These are phyloP conservation scores for Fusarium vanettenii DNA, from an alignment of 2,329 filamentous ascomycete species.

Conservation along the genomic window DNA sequence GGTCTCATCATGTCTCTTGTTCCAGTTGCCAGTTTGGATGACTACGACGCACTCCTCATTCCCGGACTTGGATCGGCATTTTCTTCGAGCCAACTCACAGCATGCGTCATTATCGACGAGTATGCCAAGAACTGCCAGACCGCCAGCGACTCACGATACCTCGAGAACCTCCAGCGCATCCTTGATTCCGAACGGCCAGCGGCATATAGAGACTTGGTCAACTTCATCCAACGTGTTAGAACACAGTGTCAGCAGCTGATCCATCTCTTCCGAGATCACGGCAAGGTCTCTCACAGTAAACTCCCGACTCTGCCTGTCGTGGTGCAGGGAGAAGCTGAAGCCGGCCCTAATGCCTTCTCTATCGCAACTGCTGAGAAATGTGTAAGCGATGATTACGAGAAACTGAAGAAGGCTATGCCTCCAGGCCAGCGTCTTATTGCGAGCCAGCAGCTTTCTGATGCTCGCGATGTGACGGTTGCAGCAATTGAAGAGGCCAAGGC, in stretches of 20 bases:
- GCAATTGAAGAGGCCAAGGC: conserved; percentile 84
- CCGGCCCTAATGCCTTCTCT: conserved; percentile 92
- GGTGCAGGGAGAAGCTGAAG: conserved; percentile 92
- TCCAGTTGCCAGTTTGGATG: conserved; percentile 70
- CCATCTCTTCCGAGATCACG: conserved; percentile 91
- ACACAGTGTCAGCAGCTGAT: conserved; percentile 92
- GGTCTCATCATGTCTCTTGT: conserved; percentile 85
- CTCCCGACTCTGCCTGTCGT: conserved; percentile 88
- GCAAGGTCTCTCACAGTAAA: conserved; percentile 79
- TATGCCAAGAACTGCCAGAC: conserved; percentile 73
- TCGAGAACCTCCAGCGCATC: conserved; percentile 75
- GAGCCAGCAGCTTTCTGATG: conserved; percentile 81
- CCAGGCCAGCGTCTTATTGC: conserved; percentile 89
- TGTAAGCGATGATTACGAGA: conserved; percentile 85
- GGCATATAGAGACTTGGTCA: conserved; percentile 90
- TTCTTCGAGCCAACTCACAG: conserved; percentile 87
- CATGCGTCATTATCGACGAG: conserved; percentile 88
- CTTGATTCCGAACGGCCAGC: conserved; percentile 84
- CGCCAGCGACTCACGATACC: conserved; percentile 64
- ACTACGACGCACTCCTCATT: conserved; percentile 73
- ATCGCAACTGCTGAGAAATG: conserved; percentile 89
- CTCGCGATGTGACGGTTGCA: conserved; percentile 74
- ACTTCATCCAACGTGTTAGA: conserved; percentile 87
- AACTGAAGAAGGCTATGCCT: conserved; percentile 87
- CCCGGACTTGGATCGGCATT: conserved; percentile 77